Base-by-base conservation (phyloP, 306 rosid genomes). In the Vigna nakashimae region DNA sequence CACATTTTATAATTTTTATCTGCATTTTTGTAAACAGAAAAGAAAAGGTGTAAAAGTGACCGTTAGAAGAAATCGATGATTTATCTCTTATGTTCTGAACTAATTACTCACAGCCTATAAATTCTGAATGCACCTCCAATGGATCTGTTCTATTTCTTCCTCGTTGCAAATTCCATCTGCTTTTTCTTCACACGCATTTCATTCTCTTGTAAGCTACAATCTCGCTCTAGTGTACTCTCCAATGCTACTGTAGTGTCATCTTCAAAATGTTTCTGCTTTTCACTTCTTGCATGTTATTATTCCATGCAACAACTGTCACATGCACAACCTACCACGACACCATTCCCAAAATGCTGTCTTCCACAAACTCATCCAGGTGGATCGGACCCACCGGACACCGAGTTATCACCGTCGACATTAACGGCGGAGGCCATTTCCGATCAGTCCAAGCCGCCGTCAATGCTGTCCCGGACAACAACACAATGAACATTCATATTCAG, bases 371-470 rank as follows among this genome's bases (percentile, higher is more conserved):
- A 55, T 34, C 70, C 4, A 4, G 73, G 45, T 89, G 93, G 92
- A 58, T 87, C 3, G 91, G 88, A 51, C 92, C 93, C 48, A 46
- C 53, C 17, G 91, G 92, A 28, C 67, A 74, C 76, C 88, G 88
- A 4, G 45, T 71, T 1, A 84, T 92, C 76, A 77, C 85, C 2
- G 91, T 90, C 1, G 85, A 87, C 57, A 45, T 76, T 0, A 77
- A 88, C 3, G 95, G 93, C 7, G 83, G 83, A 2, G 90, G 79
- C 15, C 77, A 82, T 16, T 90, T 88, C 84, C 77, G 13, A 60
- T 87, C 89, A 0, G 88, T 92, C 57, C 94, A 92, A 82, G 86
- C 88, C 0, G 91, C 95, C 22, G 91, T 90, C 8, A 74, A 92
- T 51, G 70, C 90, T 0, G 85, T 90, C 15, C 85, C 90, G 2